Evolutionary conservation across 805 yeast species (phyloP).

Genomic region (Saccharomycopsis oosterbeekiorum): DNA sequence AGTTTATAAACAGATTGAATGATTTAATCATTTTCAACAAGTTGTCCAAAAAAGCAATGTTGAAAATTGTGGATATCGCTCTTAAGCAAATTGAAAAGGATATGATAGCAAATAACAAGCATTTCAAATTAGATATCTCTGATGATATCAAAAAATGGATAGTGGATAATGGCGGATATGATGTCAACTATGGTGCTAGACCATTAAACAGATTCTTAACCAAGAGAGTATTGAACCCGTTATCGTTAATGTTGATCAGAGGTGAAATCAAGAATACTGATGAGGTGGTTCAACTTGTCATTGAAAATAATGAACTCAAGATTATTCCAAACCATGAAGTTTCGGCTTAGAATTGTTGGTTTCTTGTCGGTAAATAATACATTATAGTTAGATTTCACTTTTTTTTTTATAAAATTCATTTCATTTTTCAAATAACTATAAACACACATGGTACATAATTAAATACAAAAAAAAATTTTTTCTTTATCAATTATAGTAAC

Average conservation of each 20-base stretch:
- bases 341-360: not conserved
- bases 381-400: not conserved
- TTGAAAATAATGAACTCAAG: conserved; percentile 19
- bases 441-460: not conserved
- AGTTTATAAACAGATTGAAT: conserved; percentile 88
- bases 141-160: conserved; percentile 69
- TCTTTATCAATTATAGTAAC: too few species aligned
- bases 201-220: conserved; percentile 89
- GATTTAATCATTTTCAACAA: conserved; percentile 92
- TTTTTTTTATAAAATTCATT: too few species aligned
- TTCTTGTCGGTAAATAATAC: too few species aligned
- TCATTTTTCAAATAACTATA: not conserved
- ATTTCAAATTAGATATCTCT: conserved; percentile 36
- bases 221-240: conserved; percentile 74
- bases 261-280: conserved; percentile 64
- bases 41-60: conserved; percentile 63
- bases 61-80: conserved; percentile 78
- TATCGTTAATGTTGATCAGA: conserved; percentile 69
- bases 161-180: conserved; percentile 72
- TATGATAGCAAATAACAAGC: conserved; percentile 68
- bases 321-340: conserved; percentile 15
- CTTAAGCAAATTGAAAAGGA: conserved; percentile 73
- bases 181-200: conserved; percentile 88
- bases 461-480: too few species aligned
- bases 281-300: conserved; percentile 40